Percentiles rank a stretch among this genome's conserved stretches.
Conservation (phyloP, 2,329 filamentous ascomycete genomes). For the Stagonosporopsis chrysanthemi region DNA sequence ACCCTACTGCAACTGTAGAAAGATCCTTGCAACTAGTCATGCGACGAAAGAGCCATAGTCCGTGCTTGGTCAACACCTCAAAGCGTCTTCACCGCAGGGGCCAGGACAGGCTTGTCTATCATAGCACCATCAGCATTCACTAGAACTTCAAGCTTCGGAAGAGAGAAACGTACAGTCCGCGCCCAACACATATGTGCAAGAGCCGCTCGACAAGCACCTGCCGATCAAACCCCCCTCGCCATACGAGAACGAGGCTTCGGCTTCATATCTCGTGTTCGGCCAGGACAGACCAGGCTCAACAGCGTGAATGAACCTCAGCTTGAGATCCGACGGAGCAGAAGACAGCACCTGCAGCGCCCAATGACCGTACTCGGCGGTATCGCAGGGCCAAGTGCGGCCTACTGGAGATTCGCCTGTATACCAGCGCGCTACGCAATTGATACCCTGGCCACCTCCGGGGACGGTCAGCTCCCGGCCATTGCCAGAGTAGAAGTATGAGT, state of each 20-base stretch:
- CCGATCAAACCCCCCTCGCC: constrained; percentile 15
- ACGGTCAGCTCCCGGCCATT: constrained; percentile 19
- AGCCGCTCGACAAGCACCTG: constrained; percentile 16
- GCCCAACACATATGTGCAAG: neutral
- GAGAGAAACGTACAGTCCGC: neutral
- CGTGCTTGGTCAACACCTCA: neutral
- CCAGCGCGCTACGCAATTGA: constrained; percentile 39
- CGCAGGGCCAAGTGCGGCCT: constrained; percentile 38
- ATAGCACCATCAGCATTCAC: neutral
- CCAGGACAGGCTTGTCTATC: neutral
- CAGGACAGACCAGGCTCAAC: constrained; percentile 20
- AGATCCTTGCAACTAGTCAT: neutral
- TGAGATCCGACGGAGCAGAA: constrained; percentile 23
- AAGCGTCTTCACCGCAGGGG: neutral
- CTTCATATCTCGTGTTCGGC: constrained; percentile 21
- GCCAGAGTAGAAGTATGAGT: constrained; percentile 23
- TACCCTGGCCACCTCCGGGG: constrained; percentile 29
- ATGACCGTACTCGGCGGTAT: constrained; percentile 27
- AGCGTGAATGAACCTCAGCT: constrained; percentile 31
- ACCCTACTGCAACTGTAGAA: too few species aligned
- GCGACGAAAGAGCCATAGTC: neutral
- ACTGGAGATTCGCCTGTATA: constrained; percentile 28
- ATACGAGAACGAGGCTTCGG: constrained; percentile 25
- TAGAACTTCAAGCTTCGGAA: too few species aligned
- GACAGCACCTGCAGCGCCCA: constrained; percentile 33